Evolutionary conservation across 2,329 filamentous ascomycete species (phyloP), one percentile per base, ranked within the genome.

Genomic region (Rhinocladiella similis): DNA sequence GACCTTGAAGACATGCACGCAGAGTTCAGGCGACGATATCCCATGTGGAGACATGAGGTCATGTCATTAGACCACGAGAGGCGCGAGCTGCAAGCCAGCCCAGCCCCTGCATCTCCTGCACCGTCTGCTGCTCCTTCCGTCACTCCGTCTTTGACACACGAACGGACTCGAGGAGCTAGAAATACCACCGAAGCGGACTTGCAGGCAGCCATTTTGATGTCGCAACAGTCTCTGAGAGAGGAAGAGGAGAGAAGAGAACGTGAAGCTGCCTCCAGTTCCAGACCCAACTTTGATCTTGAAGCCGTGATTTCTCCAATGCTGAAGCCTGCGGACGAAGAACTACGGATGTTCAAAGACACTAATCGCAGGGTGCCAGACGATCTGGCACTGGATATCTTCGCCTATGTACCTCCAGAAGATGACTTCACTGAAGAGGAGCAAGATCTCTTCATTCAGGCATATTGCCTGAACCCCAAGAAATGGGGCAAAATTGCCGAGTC

Each of bases 401-500:
- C 69, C 1, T 80, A 77, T 56, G 51, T 74, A 2, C 77, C 77
- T 10, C 74, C 73, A 0, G 68, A 71, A 9, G 76, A 79, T 50
- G 74, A 80, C 55, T 80, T 80, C 60, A 77, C 74, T 0, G 66
- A 70, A 0, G 72, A 76, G 46, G 77, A 80, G 63, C 76, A 80
- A 53, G 68, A 70, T 27, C 67, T 68, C 1, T 80, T 80, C 62
- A 74, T 73, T 1, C 70, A 77, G 52, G 75, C 76, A 14, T 80
- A 79, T 60, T 75, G 77, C 69, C 68, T 72, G 3, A 66, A 73
- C 52, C 77, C 77, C 2, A 80, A 80, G 69, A 77, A 75, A 68
- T 80, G 77, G 75, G 76, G 77, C 19, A 77, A 77, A 61, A 80
- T 80, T 57, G 77, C 77, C 2, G 74, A 77, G 49, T 68, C 70